Evolutionary conservation across 2,329 filamentous ascomycete genomes (phyloP), one percentile per base, ranked within the genome.

Genomic region (Ilyonectria destructans): DNA sequence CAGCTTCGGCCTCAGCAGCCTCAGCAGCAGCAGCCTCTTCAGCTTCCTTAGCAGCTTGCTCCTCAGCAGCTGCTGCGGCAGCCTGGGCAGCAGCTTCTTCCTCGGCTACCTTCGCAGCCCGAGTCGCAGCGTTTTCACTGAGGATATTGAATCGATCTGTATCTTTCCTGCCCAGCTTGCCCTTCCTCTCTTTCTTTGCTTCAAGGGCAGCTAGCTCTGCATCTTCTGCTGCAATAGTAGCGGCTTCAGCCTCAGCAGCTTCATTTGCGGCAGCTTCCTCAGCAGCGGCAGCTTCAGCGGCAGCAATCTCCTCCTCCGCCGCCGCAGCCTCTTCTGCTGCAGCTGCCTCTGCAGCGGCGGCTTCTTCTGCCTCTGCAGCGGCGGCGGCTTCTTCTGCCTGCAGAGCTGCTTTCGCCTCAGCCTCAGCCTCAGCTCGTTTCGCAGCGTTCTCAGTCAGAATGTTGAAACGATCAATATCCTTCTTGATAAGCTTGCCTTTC

Each of bases 171-270:
- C 73, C 75, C 13, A 85, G 72, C 65, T 81, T 86, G 59, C 80
- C 78, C 74, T 85, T 89, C 71, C 84, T 86, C 2, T 81, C 80
- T 71, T 86, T 88, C 73, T 87, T 89, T 3, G 58, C 45, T 33
- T 67, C 64, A 10, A 67, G 54, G 6, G 55, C 65, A 67, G 73
- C 33, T 4, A 69, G 67, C 52, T 69, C 74, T 59, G 67, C 62
- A 19, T 45, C 62, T 37, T 67, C 65, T 40, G 55, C 69, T 8
- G 54, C 65, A 31, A 62, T 48, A 13, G 65, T 60, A 13, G 58
- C 51, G 33, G 60, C 59, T 37, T 65, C 64, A 12, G 62, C 73
- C 9, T 69, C 71, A 37, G n/a, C 58, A 10, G 31, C 57, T 52
- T 61, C 57, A 12, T 49, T 51, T 19, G 19, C 62, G 62, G 74